Percentiles rank a stretch among this genome's conserved stretches.
Conservation (phyloP, 2,329 filamentous ascomycete species). For the Lecanosticta acicola region DNA sequence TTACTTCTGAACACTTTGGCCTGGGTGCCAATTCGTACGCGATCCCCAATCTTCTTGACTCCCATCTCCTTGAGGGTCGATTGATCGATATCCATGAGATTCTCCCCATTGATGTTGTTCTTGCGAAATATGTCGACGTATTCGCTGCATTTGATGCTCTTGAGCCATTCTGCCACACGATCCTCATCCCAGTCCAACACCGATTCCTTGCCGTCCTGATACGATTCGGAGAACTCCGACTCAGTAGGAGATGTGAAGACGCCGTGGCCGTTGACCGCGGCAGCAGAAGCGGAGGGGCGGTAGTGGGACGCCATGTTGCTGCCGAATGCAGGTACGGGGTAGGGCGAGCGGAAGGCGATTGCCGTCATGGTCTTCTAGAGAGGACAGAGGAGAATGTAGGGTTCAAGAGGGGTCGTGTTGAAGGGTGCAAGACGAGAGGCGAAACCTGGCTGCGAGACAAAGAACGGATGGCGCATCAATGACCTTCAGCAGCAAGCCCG, state of each 20-base stretch:
- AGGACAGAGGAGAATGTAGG: neutral
- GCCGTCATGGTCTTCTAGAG: slow-evolving; percentile 57
- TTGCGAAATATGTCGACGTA: slow-evolving; percentile 84
- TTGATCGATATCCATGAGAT: slow-evolving; percentile 94
- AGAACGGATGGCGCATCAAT: neutral
- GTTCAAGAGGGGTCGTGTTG: neutral
- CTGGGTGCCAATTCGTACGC: slow-evolving; percentile 67
- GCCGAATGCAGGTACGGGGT: slow-evolving; percentile 47
- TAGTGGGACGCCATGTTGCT: slow-evolving; percentile 26
- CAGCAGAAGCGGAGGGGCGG: slow-evolving; percentile 18
- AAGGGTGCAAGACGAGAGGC: neutral
- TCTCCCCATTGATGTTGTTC: slow-evolving; percentile 97
- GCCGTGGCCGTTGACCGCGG: slow-evolving; percentile 26
- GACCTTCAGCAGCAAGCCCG: neutral
- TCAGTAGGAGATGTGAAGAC: slow-evolving; percentile 77
- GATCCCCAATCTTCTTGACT: slow-evolving; percentile 94
- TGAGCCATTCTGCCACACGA: slow-evolving; percentile 82
- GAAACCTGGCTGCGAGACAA: neutral
- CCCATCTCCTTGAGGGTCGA: slow-evolving; percentile 95
- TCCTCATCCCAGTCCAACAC: slow-evolving; percentile 78
- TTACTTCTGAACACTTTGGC: slow-evolving; percentile 46
- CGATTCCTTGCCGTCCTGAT: slow-evolving; percentile 45
- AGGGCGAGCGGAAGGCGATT: slow-evolving; percentile 69
- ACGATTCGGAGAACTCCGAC: slow-evolving; percentile 79
- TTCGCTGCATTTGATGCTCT: slow-evolving; percentile 85